These are phyloP conservation scores for Trifolium repens DNA, from an alignment of 306 rosid genomes.

Conservation along the genomic window DNA sequence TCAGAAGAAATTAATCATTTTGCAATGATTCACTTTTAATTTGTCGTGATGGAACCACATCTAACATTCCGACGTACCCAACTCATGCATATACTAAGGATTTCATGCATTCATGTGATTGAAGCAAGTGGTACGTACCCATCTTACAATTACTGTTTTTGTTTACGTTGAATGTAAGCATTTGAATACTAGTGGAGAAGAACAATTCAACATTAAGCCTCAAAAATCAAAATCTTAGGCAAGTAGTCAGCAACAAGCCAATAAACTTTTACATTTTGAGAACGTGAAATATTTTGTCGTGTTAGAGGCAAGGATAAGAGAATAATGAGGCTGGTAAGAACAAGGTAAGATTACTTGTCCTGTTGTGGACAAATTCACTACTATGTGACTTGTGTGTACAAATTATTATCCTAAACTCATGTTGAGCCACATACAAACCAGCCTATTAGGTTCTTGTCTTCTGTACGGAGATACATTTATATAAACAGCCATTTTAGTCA, in stretches of 20 bases:
- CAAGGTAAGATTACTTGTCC: slow-evolving; percentile 34
- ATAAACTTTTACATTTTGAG: background rate
- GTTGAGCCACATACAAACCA: slow-evolving; percentile 27
- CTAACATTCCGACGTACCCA: background rate
- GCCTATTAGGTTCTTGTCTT: slow-evolving; percentile 36
- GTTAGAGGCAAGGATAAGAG: slow-evolving; percentile 30
- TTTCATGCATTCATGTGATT: background rate
- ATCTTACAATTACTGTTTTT: background rate
- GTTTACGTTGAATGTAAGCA: slow-evolving; percentile 8
- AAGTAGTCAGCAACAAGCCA: background rate
- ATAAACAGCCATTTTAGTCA: too few relatives aligned
- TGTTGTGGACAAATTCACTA: slow-evolving; percentile 22
- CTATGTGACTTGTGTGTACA: slow-evolving; percentile 33
- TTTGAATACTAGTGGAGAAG: background rate
- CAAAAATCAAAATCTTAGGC: background rate
- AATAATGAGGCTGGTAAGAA: slow-evolving; percentile 18
- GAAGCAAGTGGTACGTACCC: slow-evolving; percentile 1
- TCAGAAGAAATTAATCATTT: too few relatives aligned
- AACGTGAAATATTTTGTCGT: slow-evolving; percentile 10
- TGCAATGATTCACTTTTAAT: background rate
- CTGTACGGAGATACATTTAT: background rate
- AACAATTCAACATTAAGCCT: background rate
- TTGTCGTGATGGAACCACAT: background rate
- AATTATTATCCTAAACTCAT: background rate
- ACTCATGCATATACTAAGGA: background rate